Evolutionary conservation across 2,329 filamentous ascomycete genomes (phyloP).

Genomic region (Aspergillus fumigatus): DNA sequence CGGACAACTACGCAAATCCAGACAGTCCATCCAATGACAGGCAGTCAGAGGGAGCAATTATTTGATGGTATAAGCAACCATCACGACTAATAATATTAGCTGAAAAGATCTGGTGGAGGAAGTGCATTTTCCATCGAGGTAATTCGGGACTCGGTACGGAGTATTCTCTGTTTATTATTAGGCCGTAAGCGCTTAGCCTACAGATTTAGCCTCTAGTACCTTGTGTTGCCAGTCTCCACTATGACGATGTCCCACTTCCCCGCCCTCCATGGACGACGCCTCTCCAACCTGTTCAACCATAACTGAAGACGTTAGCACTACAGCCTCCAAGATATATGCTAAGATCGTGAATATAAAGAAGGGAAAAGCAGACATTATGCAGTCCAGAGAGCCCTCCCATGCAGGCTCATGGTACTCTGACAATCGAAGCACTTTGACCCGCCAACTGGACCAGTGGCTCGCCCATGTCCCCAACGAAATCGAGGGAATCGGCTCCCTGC

Average conservation of each 20-base stretch:
- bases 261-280: constrained; percentile 19
- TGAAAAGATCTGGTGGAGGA: background rate
- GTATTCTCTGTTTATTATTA: too few relatives aligned
- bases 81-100: background rate
- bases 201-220: too few relatives aligned
- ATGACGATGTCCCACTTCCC: constrained; percentile 24
- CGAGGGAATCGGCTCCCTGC: constrained; percentile 60
- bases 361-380: constrained; percentile 24
- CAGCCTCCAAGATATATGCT: background rate
- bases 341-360: background rate
- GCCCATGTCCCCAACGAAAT: constrained; percentile 63
- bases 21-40: too few relatives aligned
- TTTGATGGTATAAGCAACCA: too few relatives aligned
- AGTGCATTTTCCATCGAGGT: background rate
- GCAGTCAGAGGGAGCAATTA: background rate
- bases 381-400: constrained; percentile 60
- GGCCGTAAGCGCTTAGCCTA: background rate
- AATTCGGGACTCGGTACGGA: background rate
- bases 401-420: constrained; percentile 84
- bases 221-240: constrained; percentile 12
- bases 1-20: background rate
- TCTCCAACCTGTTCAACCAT: background rate
- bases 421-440: constrained; percentile 54
- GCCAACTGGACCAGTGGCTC: constrained; percentile 73
- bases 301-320: background rate